Base-by-base conservation (phyloP, 2,329 filamentous ascomycete genomes). In the Nigrograna mackinnonii region DNA sequence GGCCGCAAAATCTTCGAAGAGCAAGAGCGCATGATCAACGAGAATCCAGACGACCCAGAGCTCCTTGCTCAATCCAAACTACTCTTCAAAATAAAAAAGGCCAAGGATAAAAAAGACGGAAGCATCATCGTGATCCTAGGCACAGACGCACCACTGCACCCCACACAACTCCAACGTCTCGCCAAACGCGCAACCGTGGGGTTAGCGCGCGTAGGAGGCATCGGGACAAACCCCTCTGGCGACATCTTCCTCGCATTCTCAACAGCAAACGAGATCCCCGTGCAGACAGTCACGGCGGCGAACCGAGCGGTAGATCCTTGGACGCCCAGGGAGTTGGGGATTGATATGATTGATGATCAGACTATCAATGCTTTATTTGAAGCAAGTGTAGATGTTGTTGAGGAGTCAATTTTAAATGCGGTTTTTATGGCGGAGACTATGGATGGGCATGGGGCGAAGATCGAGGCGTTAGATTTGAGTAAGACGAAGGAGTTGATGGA, bases 161-260 rank as follows among this genome's bases (percentile, higher is more conserved):
- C 80, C 0, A 64, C 69, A 2, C 80, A 84, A 53, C 75, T 84
- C 2, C 73, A 78, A 43, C 72, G 82, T 2, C 65, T 86, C 2
- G 82, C 82, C 1, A 78, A 79, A 45, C 77, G 82, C 24, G 82
- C 82, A 1, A 83, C 82, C 0, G 76, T 85, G 1, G 83, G 85
- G 0, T 61, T 87, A 1, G 70, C 78, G 4, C 73, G 78, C 43
- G 82, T 84, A 0, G 83, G 83, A 2, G 80, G 82, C 2, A 79
- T 80, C 45, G 83, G 82, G 0, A 72, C 75, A 32, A 86, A 85
- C 49, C 74, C 74, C 9, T 85, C 81, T 0, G 84, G 84, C 0
- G 84, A 87, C 46, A 80, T 87, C 44, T 85, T 86, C 57, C 69
- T 87, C 2, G 83, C 84, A 4, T 80, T 87, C 45, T 86, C 82